Percentiles rank a stretch among this genome's conserved stretches.
Conservation (phyloP, 306 rosid species). For the Hippophae rhamnoides region DNA sequence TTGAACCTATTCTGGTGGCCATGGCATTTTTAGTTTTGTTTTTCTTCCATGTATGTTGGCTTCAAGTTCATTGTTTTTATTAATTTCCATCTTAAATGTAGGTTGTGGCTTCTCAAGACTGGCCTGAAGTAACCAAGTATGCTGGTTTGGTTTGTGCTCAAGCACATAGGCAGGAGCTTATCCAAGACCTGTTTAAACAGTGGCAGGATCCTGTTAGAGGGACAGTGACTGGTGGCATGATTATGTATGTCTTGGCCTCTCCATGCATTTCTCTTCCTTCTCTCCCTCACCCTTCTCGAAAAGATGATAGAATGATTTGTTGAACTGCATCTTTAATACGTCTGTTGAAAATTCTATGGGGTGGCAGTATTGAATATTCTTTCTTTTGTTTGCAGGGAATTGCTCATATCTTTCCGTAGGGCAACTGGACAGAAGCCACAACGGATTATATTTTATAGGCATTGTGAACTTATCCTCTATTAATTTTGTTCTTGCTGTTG, state of each 20-base stretch:
- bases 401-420: conserved; percentile 88
- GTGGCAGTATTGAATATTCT: background rate
- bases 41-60: too few relatives aligned
- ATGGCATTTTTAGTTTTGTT: too few relatives aligned
- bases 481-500: background rate
- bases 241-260: conserved; percentile 39
- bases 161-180: conserved; percentile 47
- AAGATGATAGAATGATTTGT: background rate
- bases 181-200: conserved; percentile 49
- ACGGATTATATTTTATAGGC: conserved; percentile 92
- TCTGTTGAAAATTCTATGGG: background rate
- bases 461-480: background rate
- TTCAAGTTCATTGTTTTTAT: too few relatives aligned
- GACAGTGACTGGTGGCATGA: conserved; percentile 81
- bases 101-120: conserved; percentile 93
- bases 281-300: background rate
- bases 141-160: conserved; percentile 62
- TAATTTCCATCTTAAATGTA: conserved; percentile 2
- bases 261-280: background rate
- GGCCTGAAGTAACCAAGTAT: conserved; percentile 66
- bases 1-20: background rate
- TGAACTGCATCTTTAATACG: background rate
- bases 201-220: conserved; percentile 96
- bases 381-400: conserved; percentile 42
- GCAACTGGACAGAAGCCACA: conserved; percentile 98